Conservation (phyloP, 768 basidiomycete species). For the Coprinopsis cinerea region DNA sequence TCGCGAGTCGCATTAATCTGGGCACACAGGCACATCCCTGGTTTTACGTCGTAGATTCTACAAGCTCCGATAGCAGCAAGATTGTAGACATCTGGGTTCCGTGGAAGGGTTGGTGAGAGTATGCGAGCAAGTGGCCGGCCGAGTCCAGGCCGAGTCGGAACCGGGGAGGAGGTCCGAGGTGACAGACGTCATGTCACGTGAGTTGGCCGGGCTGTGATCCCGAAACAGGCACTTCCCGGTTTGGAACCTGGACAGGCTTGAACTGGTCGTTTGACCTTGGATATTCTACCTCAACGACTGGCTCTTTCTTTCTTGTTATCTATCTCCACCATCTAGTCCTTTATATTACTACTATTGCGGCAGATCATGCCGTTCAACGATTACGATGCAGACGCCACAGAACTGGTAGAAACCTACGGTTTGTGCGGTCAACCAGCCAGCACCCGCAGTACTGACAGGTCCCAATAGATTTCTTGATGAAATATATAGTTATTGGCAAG, state of each 20-base stretch:
- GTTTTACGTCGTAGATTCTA: slow-evolving; percentile 78
- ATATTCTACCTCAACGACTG: background rate
- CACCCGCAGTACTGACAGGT: slow-evolving; percentile 15
- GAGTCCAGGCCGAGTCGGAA: no score
- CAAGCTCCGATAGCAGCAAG: slow-evolving; percentile 38
- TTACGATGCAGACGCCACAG: slow-evolving; percentile 79
- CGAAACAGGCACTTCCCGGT: background rate
- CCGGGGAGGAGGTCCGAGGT: slow-evolving; percentile 11
- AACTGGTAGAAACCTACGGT: slow-evolving; percentile 95
- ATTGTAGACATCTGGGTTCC: slow-evolving; percentile 84
- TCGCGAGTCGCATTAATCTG: background rate
- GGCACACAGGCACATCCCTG: slow-evolving; percentile 55
- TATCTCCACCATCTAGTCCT: slow-evolving; percentile 11
- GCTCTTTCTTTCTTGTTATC: slow-evolving; percentile 11
- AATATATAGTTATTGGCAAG: slow-evolving; percentile 92
- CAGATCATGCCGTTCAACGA: slow-evolving; percentile 54
- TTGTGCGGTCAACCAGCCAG: slow-evolving; percentile 13
- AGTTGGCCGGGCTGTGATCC: background rate
- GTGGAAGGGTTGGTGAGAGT: slow-evolving; percentile 80
- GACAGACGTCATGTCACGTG: slow-evolving; percentile 1
- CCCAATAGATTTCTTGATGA: slow-evolving; percentile 89
- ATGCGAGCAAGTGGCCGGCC: no score
- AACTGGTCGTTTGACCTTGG: slow-evolving; percentile 4
- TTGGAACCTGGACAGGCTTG: slow-evolving; percentile 7
- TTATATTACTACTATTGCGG: slow-evolving; percentile 16